Evolutionary conservation across 345 rosid species (phyloP).

Genomic region (Clarkia xantiana): DNA sequence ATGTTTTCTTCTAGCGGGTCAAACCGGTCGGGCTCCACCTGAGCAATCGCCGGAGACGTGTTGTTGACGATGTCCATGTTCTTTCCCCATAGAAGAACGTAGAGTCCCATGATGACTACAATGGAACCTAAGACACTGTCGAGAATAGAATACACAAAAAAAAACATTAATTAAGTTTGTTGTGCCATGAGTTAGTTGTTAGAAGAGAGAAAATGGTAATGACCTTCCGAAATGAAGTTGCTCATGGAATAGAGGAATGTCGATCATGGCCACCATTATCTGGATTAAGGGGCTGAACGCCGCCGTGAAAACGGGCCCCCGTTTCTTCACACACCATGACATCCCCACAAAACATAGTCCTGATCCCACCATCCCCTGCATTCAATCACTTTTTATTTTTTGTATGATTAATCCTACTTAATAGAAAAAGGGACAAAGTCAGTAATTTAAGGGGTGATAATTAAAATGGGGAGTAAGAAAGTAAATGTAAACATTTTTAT

Average conservation of each 20-base stretch:
- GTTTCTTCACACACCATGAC: slow-evolving; percentile 63
- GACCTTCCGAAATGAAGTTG: slow-evolving; percentile 50
- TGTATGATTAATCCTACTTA: not conserved
- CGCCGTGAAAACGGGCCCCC: slow-evolving; percentile 53
- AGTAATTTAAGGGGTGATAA: too few species aligned
- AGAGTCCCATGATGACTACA: slow-evolving; percentile 46
- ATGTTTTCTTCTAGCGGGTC: slow-evolving; percentile 2
- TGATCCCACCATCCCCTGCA: slow-evolving; percentile 48
- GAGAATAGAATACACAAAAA: not conserved
- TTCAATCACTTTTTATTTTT: not conserved
- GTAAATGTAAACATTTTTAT: too few species aligned
- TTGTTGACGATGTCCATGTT: slow-evolving; percentile 28
- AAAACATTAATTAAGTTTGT: not conserved
- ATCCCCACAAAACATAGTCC: slow-evolving; percentile 45
- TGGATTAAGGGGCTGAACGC: slow-evolving; percentile 52
- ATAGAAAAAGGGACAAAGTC: too few species aligned
- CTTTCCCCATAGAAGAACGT: slow-evolving; percentile 74
- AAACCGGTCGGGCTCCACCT: not conserved
- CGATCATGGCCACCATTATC: slow-evolving; percentile 39
- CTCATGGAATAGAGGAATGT: slow-evolving; percentile 37
- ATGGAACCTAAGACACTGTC: slow-evolving; percentile 58
- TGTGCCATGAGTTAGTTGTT: not conserved
- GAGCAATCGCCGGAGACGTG: slow-evolving; percentile 12
- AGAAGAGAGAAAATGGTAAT: not conserved
- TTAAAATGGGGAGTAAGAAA: too few species aligned